These are phyloP conservation scores for Inga leiocalycina DNA, from an alignment of 306 rosid genomes.

Conservation along the genomic window DNA sequence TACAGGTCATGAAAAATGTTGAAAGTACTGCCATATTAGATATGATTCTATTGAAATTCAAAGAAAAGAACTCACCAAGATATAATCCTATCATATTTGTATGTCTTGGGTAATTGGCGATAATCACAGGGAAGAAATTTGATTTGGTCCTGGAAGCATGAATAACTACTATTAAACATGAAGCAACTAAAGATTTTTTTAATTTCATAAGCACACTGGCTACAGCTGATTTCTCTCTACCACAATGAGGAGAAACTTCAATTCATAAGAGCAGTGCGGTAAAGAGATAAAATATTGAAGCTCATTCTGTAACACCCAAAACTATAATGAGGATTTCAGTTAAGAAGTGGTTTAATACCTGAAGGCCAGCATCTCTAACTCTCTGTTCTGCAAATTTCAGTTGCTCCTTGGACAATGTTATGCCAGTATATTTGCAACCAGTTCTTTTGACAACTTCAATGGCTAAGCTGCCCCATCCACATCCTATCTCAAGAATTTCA, in stretches of 20 bases:
- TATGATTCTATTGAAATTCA: neutral
- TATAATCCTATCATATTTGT: slow-evolving; percentile 76
- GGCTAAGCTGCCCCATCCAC: slow-evolving; percentile 95
- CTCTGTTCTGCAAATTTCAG: slow-evolving; percentile 68
- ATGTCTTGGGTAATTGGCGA: slow-evolving; percentile 63
- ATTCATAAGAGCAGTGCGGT: neutral
- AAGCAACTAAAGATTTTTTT: neutral
- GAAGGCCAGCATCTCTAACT: slow-evolving; percentile 76
- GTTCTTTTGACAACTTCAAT: slow-evolving; percentile 79
- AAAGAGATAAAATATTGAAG: neutral
- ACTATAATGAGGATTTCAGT: neutral
- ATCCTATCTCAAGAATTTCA: slow-evolving; percentile 86
- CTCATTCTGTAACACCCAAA: neutral
- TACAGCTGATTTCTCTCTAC: neutral
- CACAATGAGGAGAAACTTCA: slow-evolving; percentile 15
- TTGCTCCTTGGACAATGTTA: slow-evolving; percentile 83
- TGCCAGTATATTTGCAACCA: slow-evolving; percentile 85
- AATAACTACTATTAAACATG: neutral
- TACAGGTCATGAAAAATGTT: slow-evolving; percentile 21
- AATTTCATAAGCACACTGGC: neutral
- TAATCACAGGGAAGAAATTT: slow-evolving; percentile 79
- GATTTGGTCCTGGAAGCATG: slow-evolving; percentile 60
- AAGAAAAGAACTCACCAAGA: slow-evolving; percentile 63
- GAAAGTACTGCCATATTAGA: neutral
- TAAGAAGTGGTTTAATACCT: slow-evolving; percentile 45